Percentiles rank a stretch among this genome's conserved stretches.
Evolutionary conservation across 116 monocot genomes (phyloP).

Genomic region (Trichopus zeylanicus): DNA sequence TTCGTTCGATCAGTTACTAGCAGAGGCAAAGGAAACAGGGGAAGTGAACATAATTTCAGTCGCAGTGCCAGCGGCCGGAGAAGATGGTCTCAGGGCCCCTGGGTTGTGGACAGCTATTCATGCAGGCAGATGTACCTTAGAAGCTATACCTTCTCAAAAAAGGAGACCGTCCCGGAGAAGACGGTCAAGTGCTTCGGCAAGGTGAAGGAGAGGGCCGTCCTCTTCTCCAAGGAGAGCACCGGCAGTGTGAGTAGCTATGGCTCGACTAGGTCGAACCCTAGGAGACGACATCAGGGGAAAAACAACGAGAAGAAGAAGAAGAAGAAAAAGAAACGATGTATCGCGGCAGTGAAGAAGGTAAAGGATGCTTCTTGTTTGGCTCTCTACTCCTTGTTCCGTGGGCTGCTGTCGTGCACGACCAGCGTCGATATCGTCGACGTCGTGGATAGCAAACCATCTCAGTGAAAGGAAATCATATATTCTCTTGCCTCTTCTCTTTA

Average conservation of each 20-base stretch:
- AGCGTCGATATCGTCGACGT: conserved; percentile 46
- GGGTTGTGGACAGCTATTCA: conserved; percentile 50
- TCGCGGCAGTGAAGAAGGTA: conserved; percentile 12
- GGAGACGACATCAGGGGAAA: conserved; percentile 2
- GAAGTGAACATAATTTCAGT: neutral
- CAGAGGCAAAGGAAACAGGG: neutral
- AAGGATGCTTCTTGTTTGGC: conserved; percentile 17
- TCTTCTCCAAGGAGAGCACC: neutral
- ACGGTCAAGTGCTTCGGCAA: conserved; percentile 30
- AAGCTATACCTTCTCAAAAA: conserved; percentile 64
- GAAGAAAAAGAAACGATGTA: conserved; percentile 15
- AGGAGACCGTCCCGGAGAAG: conserved; percentile 51
- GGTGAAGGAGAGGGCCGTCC: conserved; percentile 28
- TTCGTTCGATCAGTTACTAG: conserved; percentile 31
- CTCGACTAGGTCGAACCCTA: conserved; percentile 1
- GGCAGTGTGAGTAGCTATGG: neutral
- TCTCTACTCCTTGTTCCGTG: conserved; percentile 18
- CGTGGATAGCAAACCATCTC: conserved; percentile 8
- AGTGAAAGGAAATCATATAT: too few relatives aligned
- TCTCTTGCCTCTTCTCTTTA: too few relatives aligned
- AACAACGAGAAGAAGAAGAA: conserved; percentile 7
- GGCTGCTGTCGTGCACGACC: conserved; percentile 39
- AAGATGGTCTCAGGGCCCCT: conserved; percentile 2
- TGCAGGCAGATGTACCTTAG: conserved; percentile 74
- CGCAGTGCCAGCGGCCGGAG: neutral